Evolutionary conservation across 768 basidiomycete genomes (phyloP), one percentile per base, ranked within the genome.

Genomic region (Amanita subjunquillea): DNA sequence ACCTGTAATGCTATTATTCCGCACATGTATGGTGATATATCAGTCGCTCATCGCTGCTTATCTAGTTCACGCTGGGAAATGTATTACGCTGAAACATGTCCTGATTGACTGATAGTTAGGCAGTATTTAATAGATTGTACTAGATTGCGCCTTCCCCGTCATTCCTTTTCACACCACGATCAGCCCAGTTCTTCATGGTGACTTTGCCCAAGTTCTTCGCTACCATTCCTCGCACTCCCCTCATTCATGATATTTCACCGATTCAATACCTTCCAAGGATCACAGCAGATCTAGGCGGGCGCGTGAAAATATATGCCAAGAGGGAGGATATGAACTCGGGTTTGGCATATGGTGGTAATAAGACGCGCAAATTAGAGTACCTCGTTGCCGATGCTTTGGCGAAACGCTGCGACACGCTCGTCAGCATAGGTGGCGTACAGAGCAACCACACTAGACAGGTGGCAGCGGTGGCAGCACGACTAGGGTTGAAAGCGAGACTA

Each of bases 401-500:
- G 17, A 22, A 50, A 17, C 38, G 48, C 25, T 50, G 48, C 27
- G 48, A 50, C 27, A 50, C 48, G 8, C 48, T 50, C 6, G 39
- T 50, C 37, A 50, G 48, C 10, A 50, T 50, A 9, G 48, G 48
- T 13, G 48, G 48, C 38, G 38, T 40, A 17, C 48, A 50, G 25
- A 50, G 48, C 48, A 50, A 50, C 38, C 48, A 50, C 23, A 50
- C 48, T 10, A 39, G 48, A 38, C 48, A 50, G 23, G 48, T 50
- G 9, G 48, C 48, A 3, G 48, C 48, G 13, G 38, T 41, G 39
- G 48, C 48, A 17, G 48, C 48, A 12, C 23, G 38, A n/a, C 37
- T 29, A 1, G 48, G 48, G 17, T 25, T 50, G 25, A 40, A 30
- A 25, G 48, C 48, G 27, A 37, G 39, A 27, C 48, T 50, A 7